Evolutionary conservation across 2,329 filamentous ascomycete genomes (phyloP), one percentile per base, ranked within the genome.

Genomic region (Fusarium irregulare): DNA sequence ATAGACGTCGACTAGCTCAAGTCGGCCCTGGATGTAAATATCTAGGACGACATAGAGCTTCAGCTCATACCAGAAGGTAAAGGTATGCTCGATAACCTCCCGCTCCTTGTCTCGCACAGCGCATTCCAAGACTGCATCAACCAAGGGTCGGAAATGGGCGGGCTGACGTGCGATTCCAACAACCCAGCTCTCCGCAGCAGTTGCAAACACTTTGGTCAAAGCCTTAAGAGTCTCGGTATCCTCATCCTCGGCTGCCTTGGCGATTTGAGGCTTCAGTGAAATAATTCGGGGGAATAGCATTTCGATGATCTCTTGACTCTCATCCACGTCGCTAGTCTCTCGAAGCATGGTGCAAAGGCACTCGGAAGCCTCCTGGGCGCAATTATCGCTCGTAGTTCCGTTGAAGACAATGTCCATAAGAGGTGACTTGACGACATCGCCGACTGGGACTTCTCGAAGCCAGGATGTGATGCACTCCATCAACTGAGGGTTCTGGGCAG

Each of bases 21-120:
- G 80, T 54, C 94, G 89, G 42, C 94, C 92, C 74, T 94, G 88
- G 54, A 93, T 92, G 78, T 98, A 99, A 72, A 91, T 91, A 37
- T 98, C 95, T 56, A 99, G 81, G 3, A 94, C 94, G 49, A 99
- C 86, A 78, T 97, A 98, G 79, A 98, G 94, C 84, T 99, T 99
- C 48, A 99, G 87, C 78, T 99, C 96, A 78, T 97, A 98, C 96
- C 96, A 99, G 83, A 99, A 98, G 72, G 89, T 90, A 81, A 99
- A 99, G 0, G 97, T 99, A 75, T 96, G 90, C 56, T 93, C 93
- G 68, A 99, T 94, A 7, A 94, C 93, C 72, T 99, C 96, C 66
- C 92, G 89, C 56, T 98, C 95, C 78, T 90, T 90, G 79, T 99
- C 96, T 72, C 92, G 88, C 13, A 92, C 89, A 65, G 93, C 94